Evolutionary conservation across 2,329 filamentous ascomycete species (phyloP).

Genomic region (Pseudogymnoascus sp.): DNA sequence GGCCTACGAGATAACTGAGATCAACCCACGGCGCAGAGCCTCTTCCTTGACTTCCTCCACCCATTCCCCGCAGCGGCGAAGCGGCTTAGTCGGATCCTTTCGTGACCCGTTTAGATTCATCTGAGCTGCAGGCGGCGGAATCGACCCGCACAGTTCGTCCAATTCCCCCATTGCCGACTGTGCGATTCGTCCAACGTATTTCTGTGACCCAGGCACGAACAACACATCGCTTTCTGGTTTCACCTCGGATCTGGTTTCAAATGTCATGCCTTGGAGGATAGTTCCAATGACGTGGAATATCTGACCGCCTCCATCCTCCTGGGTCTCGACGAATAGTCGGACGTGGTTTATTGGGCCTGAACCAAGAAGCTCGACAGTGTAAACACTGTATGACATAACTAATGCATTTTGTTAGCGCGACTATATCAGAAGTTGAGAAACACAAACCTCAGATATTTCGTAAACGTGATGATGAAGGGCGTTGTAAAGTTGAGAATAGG

Average conservation of each 20-base stretch:
- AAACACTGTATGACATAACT: background rate
- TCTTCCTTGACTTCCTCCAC: background rate
- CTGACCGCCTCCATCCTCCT: background rate
- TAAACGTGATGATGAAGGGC: background rate
- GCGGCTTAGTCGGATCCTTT: background rate
- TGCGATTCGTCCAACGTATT: background rate
- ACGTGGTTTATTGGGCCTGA: background rate
- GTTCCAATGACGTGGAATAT: slow-evolving; percentile 1
- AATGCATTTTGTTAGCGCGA: background rate
- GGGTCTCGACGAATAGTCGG: background rate
- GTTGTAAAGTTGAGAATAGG: background rate
- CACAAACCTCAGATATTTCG: background rate
- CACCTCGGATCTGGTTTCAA: background rate
- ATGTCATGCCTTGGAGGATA: background rate
- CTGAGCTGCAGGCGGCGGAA: background rate
- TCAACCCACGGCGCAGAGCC: background rate
- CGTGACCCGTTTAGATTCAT: background rate
- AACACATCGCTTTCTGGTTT: background rate
- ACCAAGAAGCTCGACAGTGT: background rate
- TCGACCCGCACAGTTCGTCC: background rate
- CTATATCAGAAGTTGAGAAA: background rate
- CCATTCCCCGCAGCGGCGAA: background rate
- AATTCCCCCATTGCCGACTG: background rate
- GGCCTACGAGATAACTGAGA: background rate
- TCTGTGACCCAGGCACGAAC: background rate